Conservation (phyloP, 352 stramenopile species). For the Pythium dissotocum region DNA sequence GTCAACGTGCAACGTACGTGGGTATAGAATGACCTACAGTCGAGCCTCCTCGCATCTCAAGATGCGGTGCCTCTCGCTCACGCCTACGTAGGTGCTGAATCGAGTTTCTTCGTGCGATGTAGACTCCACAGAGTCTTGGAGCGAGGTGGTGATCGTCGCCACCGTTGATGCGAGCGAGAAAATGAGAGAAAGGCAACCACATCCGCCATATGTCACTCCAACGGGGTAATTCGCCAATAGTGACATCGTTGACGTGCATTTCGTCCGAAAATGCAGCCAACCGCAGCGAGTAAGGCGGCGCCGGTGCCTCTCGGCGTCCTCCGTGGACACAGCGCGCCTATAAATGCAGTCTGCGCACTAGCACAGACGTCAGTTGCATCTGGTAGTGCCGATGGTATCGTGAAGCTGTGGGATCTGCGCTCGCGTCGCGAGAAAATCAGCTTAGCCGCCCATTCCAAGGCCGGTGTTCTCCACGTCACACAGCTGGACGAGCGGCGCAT, state of each 20-base stretch:
- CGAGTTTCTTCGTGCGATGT: too few relatives aligned
- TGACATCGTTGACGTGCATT: slow-evolving; percentile 1
- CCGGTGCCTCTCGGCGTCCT: slow-evolving; percentile 62
- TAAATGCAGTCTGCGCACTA: slow-evolving; percentile 68
- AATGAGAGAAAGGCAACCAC: slow-evolving; percentile 5
- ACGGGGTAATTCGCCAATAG: neutral
- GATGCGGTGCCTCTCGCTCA: too few relatives aligned
- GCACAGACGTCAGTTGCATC: slow-evolving; percentile 41
- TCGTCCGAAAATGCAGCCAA: neutral
- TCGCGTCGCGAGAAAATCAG: slow-evolving; percentile 51
- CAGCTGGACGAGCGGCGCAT: slow-evolving; percentile 33
- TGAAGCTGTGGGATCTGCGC: slow-evolving; percentile 78
- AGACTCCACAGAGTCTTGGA: too few relatives aligned
- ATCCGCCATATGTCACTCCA: neutral
- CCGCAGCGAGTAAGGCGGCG: slow-evolving; percentile 14
- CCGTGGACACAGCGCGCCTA: slow-evolving; percentile 58
- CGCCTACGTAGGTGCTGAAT: too few relatives aligned
- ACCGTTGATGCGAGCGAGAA: neutral
- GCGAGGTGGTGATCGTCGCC: too few relatives aligned
- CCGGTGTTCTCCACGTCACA: slow-evolving; percentile 63
- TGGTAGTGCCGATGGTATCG: slow-evolving; percentile 53
- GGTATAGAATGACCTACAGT: too few relatives aligned
- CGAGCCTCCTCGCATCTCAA: too few relatives aligned
- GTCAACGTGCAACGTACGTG: too few relatives aligned
- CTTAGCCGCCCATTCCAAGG: slow-evolving; percentile 59